These are phyloP conservation scores for Didymella segeticola DNA, from an alignment of 2,329 filamentous ascomycete species.

Conservation along the genomic window DNA sequence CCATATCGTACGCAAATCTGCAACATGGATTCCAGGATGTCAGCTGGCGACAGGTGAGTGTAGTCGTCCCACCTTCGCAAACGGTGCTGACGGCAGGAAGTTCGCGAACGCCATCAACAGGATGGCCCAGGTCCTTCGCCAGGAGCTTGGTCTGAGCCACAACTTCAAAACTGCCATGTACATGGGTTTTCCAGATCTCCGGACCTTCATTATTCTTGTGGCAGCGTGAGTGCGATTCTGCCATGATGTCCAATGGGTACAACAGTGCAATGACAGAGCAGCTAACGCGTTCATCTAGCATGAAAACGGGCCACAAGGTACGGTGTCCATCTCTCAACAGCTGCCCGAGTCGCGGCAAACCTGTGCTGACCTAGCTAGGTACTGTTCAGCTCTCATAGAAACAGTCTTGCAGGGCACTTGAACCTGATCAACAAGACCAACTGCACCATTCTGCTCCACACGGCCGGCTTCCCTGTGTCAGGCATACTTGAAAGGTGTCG, in stretches of 20 bases:
- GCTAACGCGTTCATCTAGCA: conserved; percentile 18
- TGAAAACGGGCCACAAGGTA: conserved; percentile 54
- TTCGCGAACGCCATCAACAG: conserved; percentile 43
- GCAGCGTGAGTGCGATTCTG: conserved; percentile 38
- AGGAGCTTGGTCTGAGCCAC: conserved; percentile 38
- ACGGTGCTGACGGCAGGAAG: conserved; percentile 16
- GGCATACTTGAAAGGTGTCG: conserved; percentile 32
- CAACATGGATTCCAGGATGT: conserved; percentile 40
- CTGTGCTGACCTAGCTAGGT: conserved; percentile 18
- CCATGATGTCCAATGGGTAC: not conserved
- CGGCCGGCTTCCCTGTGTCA: conserved; percentile 30
- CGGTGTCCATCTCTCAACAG: not conserved
- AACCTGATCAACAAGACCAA: conserved; percentile 35
- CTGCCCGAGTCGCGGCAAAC: not conserved
- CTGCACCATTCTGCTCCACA: conserved; percentile 36
- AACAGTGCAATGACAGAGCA: not conserved
- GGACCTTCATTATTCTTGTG: conserved; percentile 48
- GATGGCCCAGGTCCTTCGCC: conserved; percentile 40
- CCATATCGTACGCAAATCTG: conserved; percentile 19
- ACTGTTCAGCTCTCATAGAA: conserved; percentile 36
- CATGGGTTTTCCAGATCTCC: conserved; percentile 45
- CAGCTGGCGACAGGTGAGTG: conserved; percentile 40
- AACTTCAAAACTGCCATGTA: conserved; percentile 39
- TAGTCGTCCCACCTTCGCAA: conserved; percentile 25
- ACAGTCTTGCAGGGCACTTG: conserved; percentile 34